These are phyloP conservation scores for Sugiyamaella neomexicana DNA, from an alignment of 1,139 yeast species.

Conservation along the genomic window DNA sequence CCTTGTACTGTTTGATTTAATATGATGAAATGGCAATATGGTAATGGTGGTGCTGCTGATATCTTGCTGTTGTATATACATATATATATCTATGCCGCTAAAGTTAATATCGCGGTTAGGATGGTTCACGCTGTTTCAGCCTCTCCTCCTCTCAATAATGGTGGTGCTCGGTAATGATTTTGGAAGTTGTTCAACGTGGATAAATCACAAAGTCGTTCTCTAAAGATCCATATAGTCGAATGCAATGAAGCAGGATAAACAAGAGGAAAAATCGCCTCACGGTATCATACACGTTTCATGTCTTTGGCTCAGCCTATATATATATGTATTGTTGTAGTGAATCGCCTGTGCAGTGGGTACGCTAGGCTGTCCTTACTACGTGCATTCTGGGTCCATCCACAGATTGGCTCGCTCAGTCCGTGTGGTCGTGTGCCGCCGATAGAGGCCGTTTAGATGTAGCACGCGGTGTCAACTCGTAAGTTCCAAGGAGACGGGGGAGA, in stretches of 20 bases:
- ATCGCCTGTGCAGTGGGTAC: neutral
- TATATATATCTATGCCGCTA: neutral
- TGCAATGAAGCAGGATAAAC: neutral
- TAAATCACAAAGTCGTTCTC: neutral
- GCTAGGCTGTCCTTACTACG: neutral
- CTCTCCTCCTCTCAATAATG: neutral
- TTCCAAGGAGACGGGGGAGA: neutral
- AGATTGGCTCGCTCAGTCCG: neutral
- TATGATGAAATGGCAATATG: neutral
- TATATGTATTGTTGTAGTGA: neutral
- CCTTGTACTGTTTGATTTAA: neutral
- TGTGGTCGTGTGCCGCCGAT: constrained; percentile 7
- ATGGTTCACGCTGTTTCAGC: neutral
- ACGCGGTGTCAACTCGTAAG: constrained; percentile 13
- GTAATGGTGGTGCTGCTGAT: neutral
- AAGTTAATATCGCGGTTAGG: neutral
- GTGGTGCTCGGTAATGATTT: neutral
- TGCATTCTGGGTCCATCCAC: neutral
- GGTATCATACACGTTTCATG: constrained; percentile 4
- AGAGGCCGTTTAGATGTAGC: constrained; percentile 12
- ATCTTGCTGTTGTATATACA: neutral
- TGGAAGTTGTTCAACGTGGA: neutral
- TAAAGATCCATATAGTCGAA: too few relatives aligned
- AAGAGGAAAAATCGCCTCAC: neutral
- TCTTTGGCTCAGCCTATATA: constrained; percentile 5